Evolutionary conservation across 176 grass and related monocot species (phyloP), one percentile per base, ranked within the genome.

Genomic region (Leersia perrieri): DNA sequence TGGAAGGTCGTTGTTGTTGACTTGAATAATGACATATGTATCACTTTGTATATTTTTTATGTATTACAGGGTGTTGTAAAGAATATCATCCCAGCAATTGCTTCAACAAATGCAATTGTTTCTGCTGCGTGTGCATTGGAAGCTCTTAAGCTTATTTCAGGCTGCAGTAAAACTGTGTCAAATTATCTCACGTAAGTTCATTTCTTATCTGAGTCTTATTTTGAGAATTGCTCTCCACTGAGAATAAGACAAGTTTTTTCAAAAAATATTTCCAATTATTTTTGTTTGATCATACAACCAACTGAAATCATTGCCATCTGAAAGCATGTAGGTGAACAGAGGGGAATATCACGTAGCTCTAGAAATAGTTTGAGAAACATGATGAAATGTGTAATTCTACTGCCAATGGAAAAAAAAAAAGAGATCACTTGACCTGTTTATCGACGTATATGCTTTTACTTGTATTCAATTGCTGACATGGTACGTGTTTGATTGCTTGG

Each of bases 71-170:
- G 96, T 66, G 96, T 98, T 60, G 92, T 98, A 13, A 98, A 98
- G 87, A 98, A 98, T 91, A 98, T 98, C 29, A 98, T 98, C 78
- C 96, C 96, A 67, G 96, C 96, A 30, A 98, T 95, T 89, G 96
- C 96, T 76, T 98, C 96, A 62, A 98, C 96, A 2, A 98, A 98
- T 93, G 96, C 96, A 65, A 91, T 98, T 81, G 80, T 94, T 74
- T 97, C 96, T 30, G 92, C 96, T 93, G 86, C 96, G 20, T 98
- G 92, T 88, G 86, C 96, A 33, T 83, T 98, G 78, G 96, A 98
- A 91, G 84, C 96, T 61, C 91, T 98, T 58, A 98, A 98, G 92
- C 88, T 98, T 72, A 31, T 93, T 16, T 95, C 96, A 85, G 96
- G 96, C 33, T 95, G 96, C 93, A 98, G 96, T 84, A 98, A 89